These are phyloP conservation scores for Colletotrichum incanum DNA, from an alignment of 2,329 filamentous ascomycete genomes.

Conservation along the genomic window DNA sequence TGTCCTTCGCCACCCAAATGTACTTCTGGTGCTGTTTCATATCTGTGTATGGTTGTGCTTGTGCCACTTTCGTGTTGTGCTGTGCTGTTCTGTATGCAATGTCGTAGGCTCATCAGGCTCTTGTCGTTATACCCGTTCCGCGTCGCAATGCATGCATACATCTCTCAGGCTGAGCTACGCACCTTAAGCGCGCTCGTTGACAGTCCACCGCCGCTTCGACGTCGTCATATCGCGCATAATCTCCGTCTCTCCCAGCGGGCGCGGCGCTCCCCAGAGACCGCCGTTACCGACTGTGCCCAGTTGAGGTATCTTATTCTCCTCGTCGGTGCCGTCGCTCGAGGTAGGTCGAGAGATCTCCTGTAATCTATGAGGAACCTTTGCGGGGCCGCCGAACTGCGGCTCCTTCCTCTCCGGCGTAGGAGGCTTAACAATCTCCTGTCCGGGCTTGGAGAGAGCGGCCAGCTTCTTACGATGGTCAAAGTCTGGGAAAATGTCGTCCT, in stretches of 20 bases:
- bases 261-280: conserved; percentile 63
- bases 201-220: conserved; percentile 70
- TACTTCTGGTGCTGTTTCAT: conserved; percentile 2
- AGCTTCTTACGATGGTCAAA: conserved; percentile 61
- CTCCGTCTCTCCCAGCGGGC: conserved; percentile 62
- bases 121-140: background rate
- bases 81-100: conserved; percentile 7
- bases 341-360: conserved; percentile 43
- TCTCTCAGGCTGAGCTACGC: background rate
- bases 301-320: conserved; percentile 53
- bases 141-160: background rate
- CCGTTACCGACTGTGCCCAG: conserved; percentile 55
- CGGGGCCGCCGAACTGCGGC: conserved; percentile 35
- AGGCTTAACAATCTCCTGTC: conserved; percentile 33
- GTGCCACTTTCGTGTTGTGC: background rate
- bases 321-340: conserved; percentile 47
- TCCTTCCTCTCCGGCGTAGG: conserved; percentile 45
- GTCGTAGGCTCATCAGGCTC: background rate
- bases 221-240: conserved; percentile 60
- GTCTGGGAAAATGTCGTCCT: conserved; percentile 66
- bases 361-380: conserved; percentile 38
- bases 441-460: conserved; percentile 35
- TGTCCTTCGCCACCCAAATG: conserved; percentile 26
- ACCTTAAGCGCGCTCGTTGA: conserved; percentile 60
- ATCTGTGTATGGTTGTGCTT: conserved; percentile 16